Percentiles rank a stretch among this genome's conserved stretches.
Conservation (phyloP, 2,329 filamentous ascomycete species). For the Akanthomyces dipterigenus region DNA sequence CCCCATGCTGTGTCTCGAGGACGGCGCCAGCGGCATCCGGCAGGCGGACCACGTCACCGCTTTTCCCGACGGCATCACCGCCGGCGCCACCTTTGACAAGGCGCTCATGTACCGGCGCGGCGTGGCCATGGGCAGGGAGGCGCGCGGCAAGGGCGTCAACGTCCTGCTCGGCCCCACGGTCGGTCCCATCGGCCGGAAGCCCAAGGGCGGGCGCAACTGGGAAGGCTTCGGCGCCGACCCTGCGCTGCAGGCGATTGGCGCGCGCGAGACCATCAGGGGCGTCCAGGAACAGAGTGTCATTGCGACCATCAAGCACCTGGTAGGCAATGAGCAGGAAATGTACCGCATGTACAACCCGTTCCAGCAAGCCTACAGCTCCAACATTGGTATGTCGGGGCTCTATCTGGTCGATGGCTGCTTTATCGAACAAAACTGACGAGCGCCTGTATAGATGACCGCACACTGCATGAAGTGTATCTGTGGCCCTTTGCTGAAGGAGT, state of each 20-base stretch:
- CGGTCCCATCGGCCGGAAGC: slow-evolving; percentile 65
- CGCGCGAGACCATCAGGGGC: slow-evolving; percentile 71
- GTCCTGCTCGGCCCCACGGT: slow-evolving; percentile 65
- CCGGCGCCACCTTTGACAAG: slow-evolving; percentile 70
- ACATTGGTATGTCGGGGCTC: slow-evolving; percentile 50
- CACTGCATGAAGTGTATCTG: slow-evolving; percentile 68
- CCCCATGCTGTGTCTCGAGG: slow-evolving; percentile 64
- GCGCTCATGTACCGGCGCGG: slow-evolving; percentile 61
- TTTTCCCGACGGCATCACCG: slow-evolving; percentile 74
- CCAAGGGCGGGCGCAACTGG: slow-evolving; percentile 67
- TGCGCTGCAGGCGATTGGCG: slow-evolving; percentile 68
- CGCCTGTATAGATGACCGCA: slow-evolving; percentile 50
- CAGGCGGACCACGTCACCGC: slow-evolving; percentile 69
- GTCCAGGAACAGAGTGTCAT: slow-evolving; percentile 52
- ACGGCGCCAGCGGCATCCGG: slow-evolving; percentile 64
- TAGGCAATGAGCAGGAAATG: slow-evolving; percentile 54
- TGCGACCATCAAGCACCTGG: slow-evolving; percentile 50
- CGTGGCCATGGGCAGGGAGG: slow-evolving; percentile 63
- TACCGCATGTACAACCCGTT: slow-evolving; percentile 53
- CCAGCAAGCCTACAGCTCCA: slow-evolving; percentile 55
- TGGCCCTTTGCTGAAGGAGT: slow-evolving; percentile 83
- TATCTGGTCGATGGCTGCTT: background rate
- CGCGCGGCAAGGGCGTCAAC: slow-evolving; percentile 66
- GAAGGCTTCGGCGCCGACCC: slow-evolving; percentile 69
- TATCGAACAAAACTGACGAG: background rate